Conservation (phyloP, 1,139 yeast genomes). For the Suhomyces bribrorum region DNA sequence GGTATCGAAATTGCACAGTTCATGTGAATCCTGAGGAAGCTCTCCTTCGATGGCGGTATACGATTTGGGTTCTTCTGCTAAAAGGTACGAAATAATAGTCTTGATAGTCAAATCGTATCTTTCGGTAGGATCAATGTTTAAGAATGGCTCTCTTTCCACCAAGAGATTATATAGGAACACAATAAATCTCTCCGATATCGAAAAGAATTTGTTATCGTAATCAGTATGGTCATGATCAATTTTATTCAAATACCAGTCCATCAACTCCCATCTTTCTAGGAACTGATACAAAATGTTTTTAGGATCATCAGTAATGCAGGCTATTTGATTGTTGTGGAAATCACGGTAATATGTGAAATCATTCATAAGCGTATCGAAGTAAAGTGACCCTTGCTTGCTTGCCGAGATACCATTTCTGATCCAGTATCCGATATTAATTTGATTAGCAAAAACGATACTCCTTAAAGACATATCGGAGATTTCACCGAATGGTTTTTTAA, state of each 20-base stretch:
- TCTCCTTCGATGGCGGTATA: constrained; percentile 50
- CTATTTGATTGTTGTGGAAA: constrained; percentile 58
- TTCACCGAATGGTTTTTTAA: constrained; percentile 33
- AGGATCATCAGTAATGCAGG: constrained; percentile 48
- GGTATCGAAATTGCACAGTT: constrained; percentile 38
- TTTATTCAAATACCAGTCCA: constrained; percentile 51
- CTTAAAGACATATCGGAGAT: constrained; percentile 60
- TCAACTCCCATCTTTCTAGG: constrained; percentile 62
- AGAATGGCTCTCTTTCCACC: constrained; percentile 54
- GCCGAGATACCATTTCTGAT: constrained; percentile 74
- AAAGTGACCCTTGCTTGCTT: constrained; percentile 46
- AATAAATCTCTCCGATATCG: constrained; percentile 55
- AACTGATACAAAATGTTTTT: constrained; percentile 46
- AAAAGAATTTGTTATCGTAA: constrained; percentile 58
- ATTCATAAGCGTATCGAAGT: constrained; percentile 36
- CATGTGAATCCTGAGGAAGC: constrained; percentile 37
- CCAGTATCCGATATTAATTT: constrained; percentile 83
- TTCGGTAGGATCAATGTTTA: constrained; percentile 26
- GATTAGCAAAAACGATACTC: constrained; percentile 67
- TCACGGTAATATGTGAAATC: constrained; percentile 47
- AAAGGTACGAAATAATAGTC: constrained; percentile 44
- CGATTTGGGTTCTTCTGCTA: constrained; percentile 55
- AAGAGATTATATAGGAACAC: constrained; percentile 57
- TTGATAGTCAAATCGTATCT: constrained; percentile 28
- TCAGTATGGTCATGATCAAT: constrained; percentile 40